Conservation (phyloP, 352 stramenopile genomes). For the Globisporangium canariense region DNA sequence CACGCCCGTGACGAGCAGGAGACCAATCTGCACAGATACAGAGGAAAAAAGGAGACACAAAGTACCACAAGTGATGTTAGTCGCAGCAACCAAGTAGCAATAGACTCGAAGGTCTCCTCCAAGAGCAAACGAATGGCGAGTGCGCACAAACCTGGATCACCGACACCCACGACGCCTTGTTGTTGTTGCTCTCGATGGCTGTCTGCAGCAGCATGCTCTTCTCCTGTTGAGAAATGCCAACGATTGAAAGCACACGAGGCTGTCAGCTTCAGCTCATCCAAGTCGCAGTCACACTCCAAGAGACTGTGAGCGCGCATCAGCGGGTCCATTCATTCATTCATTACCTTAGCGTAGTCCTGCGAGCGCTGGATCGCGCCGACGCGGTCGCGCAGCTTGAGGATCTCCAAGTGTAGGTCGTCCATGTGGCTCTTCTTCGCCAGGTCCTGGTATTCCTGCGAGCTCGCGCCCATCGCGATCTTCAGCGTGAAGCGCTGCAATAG, state of each 20-base stretch:
- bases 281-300: not conserved
- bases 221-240: conserved; percentile 25
- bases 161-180: conserved; percentile 76
- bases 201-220: conserved; percentile 71
- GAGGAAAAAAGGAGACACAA: not conserved
- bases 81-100: not conserved
- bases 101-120: not conserved
- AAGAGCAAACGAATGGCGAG: not conserved
- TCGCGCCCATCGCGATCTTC: conserved; percentile 67
- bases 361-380: conserved; percentile 77
- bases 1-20: conserved; percentile 63
- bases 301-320: not conserved
- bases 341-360: conserved; percentile 83
- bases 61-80: not conserved
- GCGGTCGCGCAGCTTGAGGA: conserved; percentile 79
- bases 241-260: not conserved
- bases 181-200: conserved; percentile 78
- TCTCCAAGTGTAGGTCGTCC: conserved; percentile 73
- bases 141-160: conserved; percentile 50
- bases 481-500: conserved; percentile 54
- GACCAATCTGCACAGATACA: conserved; percentile 41
- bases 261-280: not conserved
- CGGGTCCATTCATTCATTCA: not conserved
- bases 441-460: conserved; percentile 76
- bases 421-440: conserved; percentile 83